phyloP scores from a whole-genome alignment of 352 stramenopile genomes.

The Pythium rishiriense region DNA sequence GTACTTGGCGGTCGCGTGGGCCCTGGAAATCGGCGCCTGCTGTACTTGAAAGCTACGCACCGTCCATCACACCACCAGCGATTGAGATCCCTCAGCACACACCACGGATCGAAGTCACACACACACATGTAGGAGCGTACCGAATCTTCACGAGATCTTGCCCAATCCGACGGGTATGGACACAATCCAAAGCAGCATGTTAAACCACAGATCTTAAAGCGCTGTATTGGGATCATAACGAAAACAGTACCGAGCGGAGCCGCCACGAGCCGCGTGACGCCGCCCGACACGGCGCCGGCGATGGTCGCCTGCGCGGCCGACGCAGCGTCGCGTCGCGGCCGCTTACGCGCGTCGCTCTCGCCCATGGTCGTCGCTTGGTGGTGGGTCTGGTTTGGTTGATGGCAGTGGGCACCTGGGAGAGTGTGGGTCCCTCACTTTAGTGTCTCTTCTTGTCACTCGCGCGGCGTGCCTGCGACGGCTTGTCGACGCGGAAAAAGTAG shows the following conservation, averaged over 20 bases:
- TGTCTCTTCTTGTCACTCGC: slow-evolving; percentile 24
- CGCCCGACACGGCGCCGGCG: slow-evolving; percentile 66
- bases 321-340: slow-evolving; percentile 17
- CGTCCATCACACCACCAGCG: not conserved
- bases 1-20: slow-evolving; percentile 43
- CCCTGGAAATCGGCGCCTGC: slow-evolving; percentile 40
- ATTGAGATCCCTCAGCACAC: no score
- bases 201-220: no score
- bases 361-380: slow-evolving; percentile 3
- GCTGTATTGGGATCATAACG: no score
- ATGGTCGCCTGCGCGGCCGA: slow-evolving; percentile 52
- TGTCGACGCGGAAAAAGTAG: slow-evolving; percentile 48
- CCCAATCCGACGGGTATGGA: not conserved
- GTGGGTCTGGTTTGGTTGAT: slow-evolving; percentile 8
- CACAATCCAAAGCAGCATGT: not conserved
- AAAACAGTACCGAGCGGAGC: slow-evolving; percentile 58
- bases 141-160: slow-evolving; percentile 80
- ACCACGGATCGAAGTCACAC: no score
- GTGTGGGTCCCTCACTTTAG: slow-evolving; percentile 18
- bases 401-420: slow-evolving; percentile 7
- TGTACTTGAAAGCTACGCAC: slow-evolving; percentile 71
- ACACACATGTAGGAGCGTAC: slow-evolving; percentile 13
- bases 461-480: not conserved
- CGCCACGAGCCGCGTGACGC: slow-evolving; percentile 60
- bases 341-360: slow-evolving; percentile 14